Evolutionary conservation across 495 filamentous ascomycete genomes (phyloP), one percentile per base, ranked within the genome.

Genomic region (Aspergillus cristatus): DNA sequence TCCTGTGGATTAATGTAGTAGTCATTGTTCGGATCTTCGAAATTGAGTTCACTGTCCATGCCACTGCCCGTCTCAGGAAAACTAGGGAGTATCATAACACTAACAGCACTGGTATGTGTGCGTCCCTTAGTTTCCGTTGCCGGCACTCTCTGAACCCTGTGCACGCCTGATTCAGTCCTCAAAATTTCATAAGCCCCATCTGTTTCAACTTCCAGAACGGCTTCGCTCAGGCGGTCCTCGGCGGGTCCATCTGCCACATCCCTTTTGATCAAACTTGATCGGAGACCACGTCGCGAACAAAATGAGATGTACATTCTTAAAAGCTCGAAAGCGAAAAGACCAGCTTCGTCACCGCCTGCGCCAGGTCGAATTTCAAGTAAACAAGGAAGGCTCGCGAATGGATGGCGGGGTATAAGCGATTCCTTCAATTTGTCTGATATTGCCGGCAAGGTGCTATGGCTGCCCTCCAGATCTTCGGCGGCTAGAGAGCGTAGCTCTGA

Each of bases 301-400:
- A 88, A 93, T 3, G 65, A 57, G 43, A 75, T 75, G 55, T 98
- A 98, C 91, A 98, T 96, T 43, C 76, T 74, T 35, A 95, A 71
- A 22, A 98, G 62, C 45, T 95, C 80, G 31, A 77, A 80, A 25
- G 88, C 86, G 46, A 98, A 98, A 39, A 94, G 70, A 10, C 81
- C 81, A 2, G 90, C 90, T 57, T 98, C 91, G 42, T 81, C 78
- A 12, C 91, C 91, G 30, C 91, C 91, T n/a, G 86, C 87, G 2
- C 91, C 91, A 5, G 91, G 91, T 2, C 87, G 77, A 25, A 98
- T 83, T 58, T 98, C 91, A 26, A 98, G 57, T 26, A 98, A 67
- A 47, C 90, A 95, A 29, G 87, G 85, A 46, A 98, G 77, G 40
- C 86, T 73, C n/a, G 86, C 86, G 53, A 97, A 98, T 4, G 93